phyloP scores from a whole-genome alignment of 805 yeast genomes.

The Sugiyamaella qingdaonensis region DNA sequence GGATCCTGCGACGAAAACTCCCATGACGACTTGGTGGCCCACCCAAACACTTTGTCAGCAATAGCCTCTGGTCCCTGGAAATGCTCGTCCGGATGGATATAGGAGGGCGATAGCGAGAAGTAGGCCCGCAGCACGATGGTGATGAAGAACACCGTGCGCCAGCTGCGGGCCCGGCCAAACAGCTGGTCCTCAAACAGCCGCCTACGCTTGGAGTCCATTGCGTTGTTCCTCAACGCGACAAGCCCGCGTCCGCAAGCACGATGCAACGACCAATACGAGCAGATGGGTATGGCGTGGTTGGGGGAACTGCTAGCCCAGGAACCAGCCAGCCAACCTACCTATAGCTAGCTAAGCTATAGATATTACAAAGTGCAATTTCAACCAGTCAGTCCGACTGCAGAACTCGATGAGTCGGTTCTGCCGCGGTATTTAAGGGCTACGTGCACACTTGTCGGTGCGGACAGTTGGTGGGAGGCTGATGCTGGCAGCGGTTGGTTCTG shows the following conservation, averaged over 20 bases:
- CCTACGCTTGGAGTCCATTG: not conserved
- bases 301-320: too few species aligned
- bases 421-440: too few species aligned
- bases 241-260: not conserved
- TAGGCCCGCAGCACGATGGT: conserved; percentile 48
- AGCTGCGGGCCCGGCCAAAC: conserved; percentile 24
- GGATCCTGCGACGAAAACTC: conserved; percentile 60
- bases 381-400: too few species aligned
- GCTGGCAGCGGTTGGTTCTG: too few species aligned
- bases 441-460: too few species aligned
- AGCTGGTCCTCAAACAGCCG: conserved; percentile 1
- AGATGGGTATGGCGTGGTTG: too few species aligned
- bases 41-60: conserved; percentile 43
- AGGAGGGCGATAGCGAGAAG: conserved; percentile 66
- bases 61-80: conserved; percentile 84
- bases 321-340: too few species aligned
- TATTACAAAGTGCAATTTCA: too few species aligned
- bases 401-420: too few species aligned
- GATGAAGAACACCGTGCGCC: conserved; percentile 47
- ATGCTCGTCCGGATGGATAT: conserved; percentile 97
- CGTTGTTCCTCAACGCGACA: not conserved
- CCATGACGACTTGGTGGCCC: conserved; percentile 65
- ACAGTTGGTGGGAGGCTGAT: too few species aligned
- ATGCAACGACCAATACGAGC: too few species aligned
- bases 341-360: too few species aligned